Base-by-base conservation (phyloP, 2,329 filamentous ascomycete genomes). In the Arthroderma sp. region DNA sequence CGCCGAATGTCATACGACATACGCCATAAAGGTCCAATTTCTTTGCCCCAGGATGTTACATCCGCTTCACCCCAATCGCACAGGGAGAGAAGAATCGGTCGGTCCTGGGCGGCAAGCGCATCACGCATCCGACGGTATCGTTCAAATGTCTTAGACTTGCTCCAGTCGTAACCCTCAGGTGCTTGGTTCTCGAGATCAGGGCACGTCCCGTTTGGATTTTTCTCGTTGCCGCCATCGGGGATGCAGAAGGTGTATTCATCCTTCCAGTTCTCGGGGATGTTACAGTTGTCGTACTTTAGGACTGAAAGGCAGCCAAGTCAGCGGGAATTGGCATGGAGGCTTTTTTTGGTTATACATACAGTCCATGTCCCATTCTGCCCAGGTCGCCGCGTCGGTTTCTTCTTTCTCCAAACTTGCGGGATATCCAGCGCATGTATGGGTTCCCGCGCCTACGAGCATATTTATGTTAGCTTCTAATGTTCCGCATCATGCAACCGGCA, bases 201-300 rank as follows among this genome's bases (percentile, higher is more conserved):
- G 55, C 68, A 66, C 29, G 65, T 67, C 27, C 65, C 62, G 52
- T 70, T 66, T 10, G 62, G 66, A 5, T 52, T 57, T 31, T 53
- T 51, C 60, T 58, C 36, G 50, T 57, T 50, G 9, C 52, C 43
- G 45, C 54, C 55, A 15, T 71, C 66, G 0, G 66, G 65, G 5
- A 68, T 58, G 49, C 65, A 72, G 48, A 48, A 52, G 5, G 54
- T 58, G 47, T 66, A 66, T 11, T 58, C 43, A 49, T 70, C 68
- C 7, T 53, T 55, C 61, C 58, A 68, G 47, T 62, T 56, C 4
- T 47, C 49, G 22, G 63, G 62, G 6, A 66, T 62, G 33, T 58
- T 61, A 57, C 73, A 78, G 56, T 77, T 77, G 53, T 78, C 75
- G 52, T 75, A 76, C 58, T 77, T 77, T 9, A 75, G 57, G 46